phyloP scores from a whole-genome alignment of 2,329 filamentous ascomycete species.

The Lanzia echinophila region DNA sequence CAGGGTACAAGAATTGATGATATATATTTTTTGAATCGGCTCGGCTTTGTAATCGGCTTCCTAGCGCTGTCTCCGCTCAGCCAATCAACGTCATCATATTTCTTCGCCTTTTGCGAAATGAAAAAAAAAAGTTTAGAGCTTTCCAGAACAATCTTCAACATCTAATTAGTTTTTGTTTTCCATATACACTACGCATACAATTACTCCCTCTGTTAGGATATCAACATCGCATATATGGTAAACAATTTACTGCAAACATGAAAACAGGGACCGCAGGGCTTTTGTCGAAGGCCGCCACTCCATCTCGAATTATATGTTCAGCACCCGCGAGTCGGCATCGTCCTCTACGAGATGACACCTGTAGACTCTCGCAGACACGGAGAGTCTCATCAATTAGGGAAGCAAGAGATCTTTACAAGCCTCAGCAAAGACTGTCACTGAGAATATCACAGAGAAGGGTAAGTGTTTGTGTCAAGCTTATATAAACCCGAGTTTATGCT shows the following conservation, averaged over 20 bases:
- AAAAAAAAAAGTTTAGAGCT: slow-evolving; percentile 11
- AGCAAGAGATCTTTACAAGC: not conserved
- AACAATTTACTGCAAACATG: slow-evolving; percentile 18
- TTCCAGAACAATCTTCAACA: slow-evolving; percentile 10
- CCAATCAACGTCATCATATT: slow-evolving; percentile 4
- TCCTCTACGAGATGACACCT: slow-evolving; percentile 13
- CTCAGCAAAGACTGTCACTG: not conserved
- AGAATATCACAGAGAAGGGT: slow-evolving; percentile 22
- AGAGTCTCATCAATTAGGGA: slow-evolving; percentile 6
- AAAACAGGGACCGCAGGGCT: slow-evolving; percentile 28
- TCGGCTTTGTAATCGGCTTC: not conserved
- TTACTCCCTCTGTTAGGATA: not conserved
- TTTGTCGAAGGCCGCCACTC: slow-evolving; percentile 27
- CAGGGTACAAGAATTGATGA: no score
- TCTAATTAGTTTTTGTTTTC: no score
- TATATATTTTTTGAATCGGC: not conserved
- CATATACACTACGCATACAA: slow-evolving; percentile 2
- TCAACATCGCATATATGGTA: not conserved
- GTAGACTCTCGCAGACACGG: slow-evolving; percentile 18
- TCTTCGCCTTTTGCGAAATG: not conserved
- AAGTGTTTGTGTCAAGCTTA: slow-evolving; percentile 8
- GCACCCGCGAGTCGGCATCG: slow-evolving; percentile 21
- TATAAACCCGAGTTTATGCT: not conserved
- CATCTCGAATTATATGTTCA: slow-evolving; percentile 24
- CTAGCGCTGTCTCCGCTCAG: not conserved